Evolutionary conservation across 164 flowering plant species (phyloP), one percentile per base, ranked within the genome.

Genomic region (Nelumbo lutea): DNA sequence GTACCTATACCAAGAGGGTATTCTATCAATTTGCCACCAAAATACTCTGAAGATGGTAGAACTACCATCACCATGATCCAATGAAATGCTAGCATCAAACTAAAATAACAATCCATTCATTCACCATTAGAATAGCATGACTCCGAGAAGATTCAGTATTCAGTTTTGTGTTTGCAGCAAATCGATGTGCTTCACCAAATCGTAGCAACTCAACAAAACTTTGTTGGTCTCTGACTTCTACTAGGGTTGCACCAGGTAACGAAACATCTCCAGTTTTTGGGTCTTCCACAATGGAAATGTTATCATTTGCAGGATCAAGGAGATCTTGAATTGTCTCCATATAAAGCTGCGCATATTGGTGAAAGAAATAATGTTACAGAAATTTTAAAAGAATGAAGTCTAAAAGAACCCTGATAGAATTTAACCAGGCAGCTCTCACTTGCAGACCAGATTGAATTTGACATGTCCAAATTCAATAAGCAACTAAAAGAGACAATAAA

Each of bases 261-360:
- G 99, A 87, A 77, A 96, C 96, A 81, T 96, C 98, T 68, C 99
- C 98, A 69, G 82, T 88, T 82, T 85, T 96, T 5, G 93, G 98
- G 71, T 93, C 99, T 82, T 96, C 99, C 75, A 83, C 78, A 40
- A 96, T 93, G n/a, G 97, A 70, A 70, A 96, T 92, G 65, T 88
- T 93, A 68, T 93, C 96, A 75, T 88, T 93, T 55, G 81, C 45
- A 67, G 99, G 97, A 83, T 88, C 84, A 78, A 96, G 98, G 58
- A 96, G 90, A 76, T 96, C 99, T 73, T 96, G 98, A 70, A 96
- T 85, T 5, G 91, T 93, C 80, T 96, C 99, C 99, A 96, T 93
- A 76, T 96, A 96, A 62, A 96, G 91, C 99, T 96, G 88, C 80
- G 82, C 2, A 46, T 56, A 69, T 53, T 44, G 9, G 14, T 42